These are phyloP conservation scores for Lodderomyces jiufengensis DNA, from an alignment of 1,139 yeast genomes.

Conservation along the genomic window DNA sequence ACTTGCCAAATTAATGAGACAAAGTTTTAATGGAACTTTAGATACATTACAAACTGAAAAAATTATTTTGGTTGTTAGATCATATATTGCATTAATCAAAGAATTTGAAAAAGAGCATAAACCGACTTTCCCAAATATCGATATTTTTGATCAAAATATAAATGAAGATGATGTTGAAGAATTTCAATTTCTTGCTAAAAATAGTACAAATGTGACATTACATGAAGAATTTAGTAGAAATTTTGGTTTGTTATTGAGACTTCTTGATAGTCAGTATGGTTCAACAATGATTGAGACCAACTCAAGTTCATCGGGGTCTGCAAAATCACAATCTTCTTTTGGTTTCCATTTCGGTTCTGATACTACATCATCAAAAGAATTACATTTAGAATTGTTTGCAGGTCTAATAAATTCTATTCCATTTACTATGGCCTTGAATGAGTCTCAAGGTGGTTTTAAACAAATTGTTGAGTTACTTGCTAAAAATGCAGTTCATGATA, in stretches of 20 bases:
- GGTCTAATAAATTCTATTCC: constrained; percentile 68
- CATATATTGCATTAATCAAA: constrained; percentile 66
- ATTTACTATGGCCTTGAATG: constrained; percentile 51
- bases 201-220: constrained; percentile 46
- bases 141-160: constrained; percentile 4
- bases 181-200: constrained; percentile 38
- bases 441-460: constrained; percentile 38
- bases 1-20: constrained; percentile 56
- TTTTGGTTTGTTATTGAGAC: constrained; percentile 52
- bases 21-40: constrained; percentile 53
- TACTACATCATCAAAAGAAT: constrained; percentile 28
- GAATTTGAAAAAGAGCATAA: constrained; percentile 55
- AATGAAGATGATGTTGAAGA: constrained; percentile 16
- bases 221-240: constrained; percentile 77
- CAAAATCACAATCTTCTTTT: constrained; percentile 21
- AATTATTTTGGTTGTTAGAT: constrained; percentile 61
- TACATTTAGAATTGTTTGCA: constrained; percentile 62
- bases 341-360: constrained; percentile 52
- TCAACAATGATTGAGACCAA: constrained; percentile 5
- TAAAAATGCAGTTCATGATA: constrained; percentile 70
- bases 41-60: constrained; percentile 71
- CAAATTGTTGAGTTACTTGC: constrained; percentile 70
- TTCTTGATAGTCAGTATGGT: constrained; percentile 67
- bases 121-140: constrained; percentile 71
- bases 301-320: neutral